Conservation (phyloP, 805 yeast species). For the Saturnispora quitensis region DNA sequence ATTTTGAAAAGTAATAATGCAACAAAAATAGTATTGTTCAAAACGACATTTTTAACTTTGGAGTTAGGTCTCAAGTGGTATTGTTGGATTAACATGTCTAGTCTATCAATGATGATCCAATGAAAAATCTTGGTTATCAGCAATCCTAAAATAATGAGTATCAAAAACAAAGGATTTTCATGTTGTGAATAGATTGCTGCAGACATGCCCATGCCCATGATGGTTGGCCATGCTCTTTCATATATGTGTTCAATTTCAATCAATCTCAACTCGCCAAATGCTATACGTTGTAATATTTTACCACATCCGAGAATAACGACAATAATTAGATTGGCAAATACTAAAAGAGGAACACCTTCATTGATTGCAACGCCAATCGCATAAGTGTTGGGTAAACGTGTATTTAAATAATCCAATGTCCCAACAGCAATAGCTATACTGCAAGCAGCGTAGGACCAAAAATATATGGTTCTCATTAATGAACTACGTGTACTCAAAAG, state of each 20-base stretch:
- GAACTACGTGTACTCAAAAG: not conserved
- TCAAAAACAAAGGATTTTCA: constrained; percentile 38
- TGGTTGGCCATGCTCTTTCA: constrained; percentile 55
- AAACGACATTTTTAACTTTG: constrained; percentile 17
- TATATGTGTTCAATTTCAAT: constrained; percentile 69
- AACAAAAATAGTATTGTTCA: constrained; percentile 37
- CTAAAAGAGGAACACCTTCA: constrained; percentile 37
- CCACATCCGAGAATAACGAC: constrained; percentile 30
- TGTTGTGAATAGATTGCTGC: constrained; percentile 41
- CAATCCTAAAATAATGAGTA: constrained; percentile 27
- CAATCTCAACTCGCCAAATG: constrained; percentile 69
- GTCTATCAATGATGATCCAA: constrained; percentile 51
- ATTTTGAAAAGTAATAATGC: constrained; percentile 34
- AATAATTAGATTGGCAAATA: constrained; percentile 37
- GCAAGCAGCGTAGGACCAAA: constrained; percentile 18
- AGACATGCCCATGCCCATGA: constrained; percentile 54
- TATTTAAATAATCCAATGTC: constrained; percentile 31
- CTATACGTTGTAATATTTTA: constrained; percentile 37
- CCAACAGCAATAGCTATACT: constrained; percentile 30
- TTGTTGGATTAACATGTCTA: constrained; percentile 40
- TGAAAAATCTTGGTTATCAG: constrained; percentile 61
- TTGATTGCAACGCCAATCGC: constrained; percentile 42
- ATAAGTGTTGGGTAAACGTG: constrained; percentile 38
- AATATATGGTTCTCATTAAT: constrained; percentile 2
- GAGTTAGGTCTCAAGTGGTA: constrained; percentile 24